phyloP scores from a whole-genome alignment of 495 filamentous ascomycete species.

The Niebla homalea region DNA sequence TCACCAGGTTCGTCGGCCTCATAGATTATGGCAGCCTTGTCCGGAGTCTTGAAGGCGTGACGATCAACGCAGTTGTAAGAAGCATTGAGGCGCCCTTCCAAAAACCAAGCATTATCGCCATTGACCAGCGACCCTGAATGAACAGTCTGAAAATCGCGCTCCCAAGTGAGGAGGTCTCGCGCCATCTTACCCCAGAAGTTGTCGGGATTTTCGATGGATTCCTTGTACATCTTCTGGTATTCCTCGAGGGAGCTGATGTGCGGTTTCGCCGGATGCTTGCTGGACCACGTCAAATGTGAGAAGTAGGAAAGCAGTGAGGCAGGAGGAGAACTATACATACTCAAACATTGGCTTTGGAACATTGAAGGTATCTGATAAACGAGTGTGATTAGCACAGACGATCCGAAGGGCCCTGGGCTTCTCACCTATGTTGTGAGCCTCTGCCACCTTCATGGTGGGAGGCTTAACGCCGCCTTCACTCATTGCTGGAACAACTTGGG shows the following conservation, averaged over 20 bases:
- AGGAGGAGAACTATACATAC: constrained; percentile 3
- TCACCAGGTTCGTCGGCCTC: constrained; percentile 86
- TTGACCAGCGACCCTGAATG: constrained; percentile 59
- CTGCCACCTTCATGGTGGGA: constrained; percentile 14
- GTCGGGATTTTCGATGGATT: constrained; percentile 83
- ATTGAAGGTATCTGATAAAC: constrained; percentile 13
- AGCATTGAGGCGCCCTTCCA: constrained; percentile 85
- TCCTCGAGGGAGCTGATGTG: constrained; percentile 63
- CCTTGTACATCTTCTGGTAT: constrained; percentile 87
- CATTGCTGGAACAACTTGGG: constrained; percentile 6
- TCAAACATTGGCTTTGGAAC: constrained; percentile 17
- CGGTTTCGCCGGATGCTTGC: constrained; percentile 57
- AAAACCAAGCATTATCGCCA: constrained; percentile 90
- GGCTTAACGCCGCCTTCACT: constrained; percentile 15
- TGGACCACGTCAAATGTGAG: constrained; percentile 10
- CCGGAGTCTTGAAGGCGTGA: constrained; percentile 82
- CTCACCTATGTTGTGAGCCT: constrained; percentile 18
- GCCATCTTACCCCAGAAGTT: constrained; percentile 84
- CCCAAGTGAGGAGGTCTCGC: constrained; percentile 82
- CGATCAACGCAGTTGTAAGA: constrained; percentile 97
- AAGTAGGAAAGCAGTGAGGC: no score
- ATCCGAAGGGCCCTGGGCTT: not conserved
- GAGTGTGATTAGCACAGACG: not conserved
- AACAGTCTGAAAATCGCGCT: constrained; percentile 84
- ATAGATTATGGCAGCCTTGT: constrained; percentile 94